A percentile compares a stretch with the other conserved stretches of the same genome.
Conservation (phyloP, 2,329 filamentous ascomycete species). For the Exophiala sideris region DNA sequence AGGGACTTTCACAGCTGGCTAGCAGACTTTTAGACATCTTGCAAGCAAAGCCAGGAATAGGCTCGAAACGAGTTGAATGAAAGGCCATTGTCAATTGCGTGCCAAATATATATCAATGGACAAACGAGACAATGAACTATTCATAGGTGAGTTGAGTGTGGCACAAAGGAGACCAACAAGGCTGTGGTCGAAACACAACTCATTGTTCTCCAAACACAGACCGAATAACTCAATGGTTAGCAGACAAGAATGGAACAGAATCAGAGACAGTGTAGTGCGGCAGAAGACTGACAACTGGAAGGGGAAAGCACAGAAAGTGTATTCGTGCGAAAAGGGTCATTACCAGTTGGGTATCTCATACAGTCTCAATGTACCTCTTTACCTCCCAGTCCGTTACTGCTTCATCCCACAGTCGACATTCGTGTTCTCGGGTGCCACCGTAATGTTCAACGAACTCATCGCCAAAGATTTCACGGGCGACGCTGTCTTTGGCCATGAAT, state of each 20-base stretch:
- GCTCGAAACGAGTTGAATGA: not conserved
- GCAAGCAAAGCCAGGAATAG: slow-evolving; percentile 1
- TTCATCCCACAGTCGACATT: slow-evolving; percentile 87
- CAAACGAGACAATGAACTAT: not conserved
- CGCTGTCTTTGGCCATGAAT: slow-evolving; percentile 73
- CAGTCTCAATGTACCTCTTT: slow-evolving; percentile 29
- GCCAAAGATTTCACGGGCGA: slow-evolving; percentile 91
- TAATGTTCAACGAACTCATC: slow-evolving; percentile 96
- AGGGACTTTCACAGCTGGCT: not conserved
- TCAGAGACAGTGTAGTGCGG: not conserved
- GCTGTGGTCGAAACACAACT: slow-evolving; percentile 14
- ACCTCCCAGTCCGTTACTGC: slow-evolving; percentile 94
- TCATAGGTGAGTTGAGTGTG: not conserved
- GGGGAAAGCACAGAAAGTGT: not conserved
- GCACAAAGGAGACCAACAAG: slow-evolving; percentile 9
- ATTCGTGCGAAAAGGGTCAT: not conserved
- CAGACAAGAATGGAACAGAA: not conserved
- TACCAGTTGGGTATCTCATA: slow-evolving; percentile 20
- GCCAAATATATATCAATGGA: slow-evolving; percentile 4
- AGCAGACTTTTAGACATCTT: not conserved
- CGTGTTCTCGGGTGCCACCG: slow-evolving; percentile 86
- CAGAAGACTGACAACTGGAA: slow-evolving; percentile 8
- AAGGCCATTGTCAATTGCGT: slow-evolving; percentile 1
- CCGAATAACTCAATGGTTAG: not conserved
- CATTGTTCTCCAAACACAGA: not conserved